Base-by-base conservation (phyloP, 108 stramenopile species). In the Cyclostephanos tholiformis region DNA sequence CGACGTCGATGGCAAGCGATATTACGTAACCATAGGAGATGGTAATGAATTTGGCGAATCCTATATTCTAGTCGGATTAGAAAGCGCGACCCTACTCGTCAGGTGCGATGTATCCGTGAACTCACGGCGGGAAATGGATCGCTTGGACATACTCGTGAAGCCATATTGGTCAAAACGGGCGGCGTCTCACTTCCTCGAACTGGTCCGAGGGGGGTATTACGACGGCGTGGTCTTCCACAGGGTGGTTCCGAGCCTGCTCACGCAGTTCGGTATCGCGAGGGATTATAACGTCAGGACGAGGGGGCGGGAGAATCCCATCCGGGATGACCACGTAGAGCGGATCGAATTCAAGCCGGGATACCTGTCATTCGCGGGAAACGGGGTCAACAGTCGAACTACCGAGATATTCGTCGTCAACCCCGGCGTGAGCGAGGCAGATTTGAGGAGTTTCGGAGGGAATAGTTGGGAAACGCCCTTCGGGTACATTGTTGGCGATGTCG, bases 391-490 rank as follows among this genome's bases (percentile, higher is more conserved):
- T 46, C 86, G 91, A 9, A 88, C 88, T 4, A 83, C 89, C 11
- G 91, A 95, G 57, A 51, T 95, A 3, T 95, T 95, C 63, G 86
- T 95, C 61, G 85, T 81, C 19, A 86, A 85, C 82, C 85, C 88
- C 4, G 84, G 82, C 17, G 69, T 82, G 25, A 82, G 87, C 43
- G 81, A 91, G 60, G 83, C 82, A 11, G 73, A 79, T 26, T 64
- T 87, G 29, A 26, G 59, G 41, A 60, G 65, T 16, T 75, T 91
- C 65, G 90, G 92, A n/a, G 50, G 85, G 63, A 86, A 83, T 62
- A 51, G 61, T 29, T 90, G 89, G 92, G 94, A 95, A 75, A 93
- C 91, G 9, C 94, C 94, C 0, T 86, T 95, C 72, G 94, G 86
- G n/a, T 52, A 81, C 66, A 80, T 90, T 10, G 83, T 85, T 16